These are phyloP conservation scores for Podila clonocystis DNA, from an alignment of 192 early-diverging fungal genomes.

Conservation along the genomic window DNA sequence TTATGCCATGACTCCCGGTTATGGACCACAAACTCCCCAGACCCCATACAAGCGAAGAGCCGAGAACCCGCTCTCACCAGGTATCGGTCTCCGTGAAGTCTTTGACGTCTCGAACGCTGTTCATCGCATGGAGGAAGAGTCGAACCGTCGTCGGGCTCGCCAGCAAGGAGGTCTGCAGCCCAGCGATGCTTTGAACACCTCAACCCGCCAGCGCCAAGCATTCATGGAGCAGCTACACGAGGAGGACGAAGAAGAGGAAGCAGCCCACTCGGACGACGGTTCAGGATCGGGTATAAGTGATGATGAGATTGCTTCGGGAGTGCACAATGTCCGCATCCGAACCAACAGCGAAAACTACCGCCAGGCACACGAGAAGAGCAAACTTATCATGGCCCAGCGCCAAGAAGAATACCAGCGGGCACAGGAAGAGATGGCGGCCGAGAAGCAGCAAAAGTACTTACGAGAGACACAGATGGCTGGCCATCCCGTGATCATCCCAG, in stretches of 20 bases:
- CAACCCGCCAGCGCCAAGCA: slow-evolving; percentile 13
- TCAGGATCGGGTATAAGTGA: slow-evolving; percentile 20
- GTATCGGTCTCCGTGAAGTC: slow-evolving; percentile 67
- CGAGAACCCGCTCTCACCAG: slow-evolving; percentile 57
- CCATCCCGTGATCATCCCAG: background rate
- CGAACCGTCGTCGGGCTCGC: slow-evolving; percentile 1
- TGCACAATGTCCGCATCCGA: slow-evolving; percentile 11
- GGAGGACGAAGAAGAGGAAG: slow-evolving; percentile 6
- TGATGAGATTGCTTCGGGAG: slow-evolving; percentile 17
- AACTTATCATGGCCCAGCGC: slow-evolving; percentile 5
- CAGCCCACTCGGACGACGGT: background rate
- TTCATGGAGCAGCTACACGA: slow-evolving; percentile 19
- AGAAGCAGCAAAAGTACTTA: slow-evolving; percentile 32
- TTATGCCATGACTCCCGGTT: slow-evolving; percentile 16
- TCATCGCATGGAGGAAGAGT: slow-evolving; percentile 76
- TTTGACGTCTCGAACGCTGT: slow-evolving; percentile 79
- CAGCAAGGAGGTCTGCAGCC: background rate
- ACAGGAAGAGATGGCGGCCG: slow-evolving; percentile 34
- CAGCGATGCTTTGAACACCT: background rate
- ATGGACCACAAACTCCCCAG: slow-evolving; percentile 6
- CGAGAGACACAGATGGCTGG: slow-evolving; percentile 24
- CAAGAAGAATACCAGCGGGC: slow-evolving; percentile 34
- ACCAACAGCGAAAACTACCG: background rate
- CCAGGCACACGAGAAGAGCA: background rate
- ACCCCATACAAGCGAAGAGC: slow-evolving; percentile 48